phyloP scores from a whole-genome alignment of 106 monocot genomes.

The Agapanthus africanus region DNA sequence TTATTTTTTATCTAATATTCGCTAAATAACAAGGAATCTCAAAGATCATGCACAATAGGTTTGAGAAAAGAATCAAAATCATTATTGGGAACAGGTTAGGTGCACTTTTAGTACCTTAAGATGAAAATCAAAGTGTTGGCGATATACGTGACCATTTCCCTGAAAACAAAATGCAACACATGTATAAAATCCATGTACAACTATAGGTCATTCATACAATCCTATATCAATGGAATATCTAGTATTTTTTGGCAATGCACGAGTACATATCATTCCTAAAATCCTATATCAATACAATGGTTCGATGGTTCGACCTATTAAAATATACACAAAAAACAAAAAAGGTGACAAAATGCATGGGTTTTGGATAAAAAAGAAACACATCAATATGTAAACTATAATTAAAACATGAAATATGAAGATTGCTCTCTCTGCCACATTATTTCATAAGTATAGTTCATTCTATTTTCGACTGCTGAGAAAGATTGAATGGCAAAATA shows the following conservation, averaged over 20 bases:
- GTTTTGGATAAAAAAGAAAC: too few relatives aligned
- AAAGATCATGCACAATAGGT: not conserved
- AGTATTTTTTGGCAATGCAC: too few relatives aligned
- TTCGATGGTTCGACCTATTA: not conserved
- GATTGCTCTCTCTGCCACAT: too few relatives aligned
- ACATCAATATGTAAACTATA: too few relatives aligned
- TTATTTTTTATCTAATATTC: not conserved
- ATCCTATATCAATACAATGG: too few relatives aligned
- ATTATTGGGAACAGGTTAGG: not conserved
- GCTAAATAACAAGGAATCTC: not conserved
- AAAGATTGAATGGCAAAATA: too few relatives aligned
- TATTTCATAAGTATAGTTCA: too few relatives aligned
- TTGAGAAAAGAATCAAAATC: not conserved
- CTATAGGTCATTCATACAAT: not conserved
- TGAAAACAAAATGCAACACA: conserved; percentile 22
- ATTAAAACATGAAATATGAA: too few relatives aligned
- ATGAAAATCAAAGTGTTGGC: conserved; percentile 94
- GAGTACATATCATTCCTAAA: too few relatives aligned
- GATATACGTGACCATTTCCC: conserved; percentile 97
- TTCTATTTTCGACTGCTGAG: too few relatives aligned
- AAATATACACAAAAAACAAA: not conserved
- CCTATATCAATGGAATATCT: too few relatives aligned
- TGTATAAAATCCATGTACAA: not conserved
- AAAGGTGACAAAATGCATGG: too few relatives aligned
- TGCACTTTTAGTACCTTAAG: conserved; percentile 46